Evolutionary conservation across 1,284 basidiomycete species (phyloP), one percentile per base, ranked within the genome.

Genomic region (Pyrrhoderma lamaoense): DNA sequence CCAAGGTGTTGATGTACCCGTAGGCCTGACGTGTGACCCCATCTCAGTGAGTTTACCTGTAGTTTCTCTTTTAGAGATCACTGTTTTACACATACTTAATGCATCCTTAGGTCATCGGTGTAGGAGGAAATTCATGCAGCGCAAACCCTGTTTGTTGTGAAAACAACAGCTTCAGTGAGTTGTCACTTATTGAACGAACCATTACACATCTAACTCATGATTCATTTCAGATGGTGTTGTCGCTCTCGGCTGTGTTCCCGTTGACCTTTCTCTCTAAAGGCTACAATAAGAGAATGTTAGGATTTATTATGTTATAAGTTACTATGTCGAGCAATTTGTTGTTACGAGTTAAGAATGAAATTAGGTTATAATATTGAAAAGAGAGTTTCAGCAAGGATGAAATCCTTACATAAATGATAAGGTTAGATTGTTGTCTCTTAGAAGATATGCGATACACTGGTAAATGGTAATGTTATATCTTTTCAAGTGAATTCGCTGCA

Each of bases 151-250:
- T 55, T 25, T 52, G 54, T 39, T 52, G 54, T 37, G 50, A 55
- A 45, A 42, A 52, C 42, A 55, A 49, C 50, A 51, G 16, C 53
- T 44, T 52, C 39, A 46, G 53, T 55, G 16, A 47, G 44, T 9
- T 7, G 18, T n/a, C 13, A 25, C 16, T 39, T 35, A 23, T 18
- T 42, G 19, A 16, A 11, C 27, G 19, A n/a, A 47, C 2, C n/a
- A 39, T 14, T 9, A 8, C 27, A n/a, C 23, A 16, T 11, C 11
- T 19, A 8, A 54, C 3, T 38, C 9, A 16, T 19, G 11, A 42
- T 31, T 40, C 8, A 14, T 37, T 45, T 16, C 18, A 55, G 54
- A 42, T 21, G 54, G 50, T 13, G 34, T 55, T n/a, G 42, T 55
- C 34, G 45, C 54, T 8, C 14, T 55, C 36, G 54, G 50, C 4